Evolutionary conservation across 768 basidiomycete species (phyloP).

Genomic region (Amanita inopinata): DNA sequence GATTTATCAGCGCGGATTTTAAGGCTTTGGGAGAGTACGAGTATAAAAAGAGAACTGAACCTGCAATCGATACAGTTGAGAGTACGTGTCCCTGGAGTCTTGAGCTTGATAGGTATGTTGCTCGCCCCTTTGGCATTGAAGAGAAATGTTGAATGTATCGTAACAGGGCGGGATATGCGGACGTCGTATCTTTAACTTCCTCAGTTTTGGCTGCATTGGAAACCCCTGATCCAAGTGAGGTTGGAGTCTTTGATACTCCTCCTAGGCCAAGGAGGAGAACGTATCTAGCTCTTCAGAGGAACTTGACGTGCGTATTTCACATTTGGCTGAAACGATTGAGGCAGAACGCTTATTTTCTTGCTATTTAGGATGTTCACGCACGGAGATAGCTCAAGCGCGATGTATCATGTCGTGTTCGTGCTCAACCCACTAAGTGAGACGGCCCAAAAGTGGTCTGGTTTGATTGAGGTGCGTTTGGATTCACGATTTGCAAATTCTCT

Average conservation of each 20-base stretch:
- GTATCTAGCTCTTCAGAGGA: slow-evolving; percentile 49
- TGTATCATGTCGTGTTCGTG: slow-evolving; percentile 62
- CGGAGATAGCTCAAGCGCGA: slow-evolving; percentile 58
- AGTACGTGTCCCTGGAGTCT: slow-evolving; percentile 33
- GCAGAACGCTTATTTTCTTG: slow-evolving; percentile 3
- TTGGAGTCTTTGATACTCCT: slow-evolving; percentile 61
- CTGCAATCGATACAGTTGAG: slow-evolving; percentile 58
- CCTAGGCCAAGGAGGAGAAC: slow-evolving; percentile 46
- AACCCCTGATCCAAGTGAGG: slow-evolving; percentile 63
- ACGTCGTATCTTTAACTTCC: slow-evolving; percentile 54
- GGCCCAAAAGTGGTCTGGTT: slow-evolving; percentile 78
- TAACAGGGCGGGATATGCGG: slow-evolving; percentile 43
- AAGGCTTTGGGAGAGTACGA: slow-evolving; percentile 66
- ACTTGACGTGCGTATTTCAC: slow-evolving; percentile 46
- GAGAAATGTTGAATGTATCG: background rate
- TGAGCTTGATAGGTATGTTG: slow-evolving; percentile 33
- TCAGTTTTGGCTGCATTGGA: slow-evolving; percentile 68
- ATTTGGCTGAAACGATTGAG: too few relatives aligned
- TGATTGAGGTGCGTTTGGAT: slow-evolving; percentile 49
- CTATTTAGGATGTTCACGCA: slow-evolving; percentile 49
- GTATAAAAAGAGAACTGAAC: slow-evolving; percentile 53
- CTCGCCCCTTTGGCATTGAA: slow-evolving; percentile 1
- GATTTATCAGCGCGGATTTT: slow-evolving; percentile 68
- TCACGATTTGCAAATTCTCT: background rate
- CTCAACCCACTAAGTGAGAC: slow-evolving; percentile 80